Evolutionary conservation across 805 yeast species (phyloP).

Genomic region (Nakazawaea peltata): DNA sequence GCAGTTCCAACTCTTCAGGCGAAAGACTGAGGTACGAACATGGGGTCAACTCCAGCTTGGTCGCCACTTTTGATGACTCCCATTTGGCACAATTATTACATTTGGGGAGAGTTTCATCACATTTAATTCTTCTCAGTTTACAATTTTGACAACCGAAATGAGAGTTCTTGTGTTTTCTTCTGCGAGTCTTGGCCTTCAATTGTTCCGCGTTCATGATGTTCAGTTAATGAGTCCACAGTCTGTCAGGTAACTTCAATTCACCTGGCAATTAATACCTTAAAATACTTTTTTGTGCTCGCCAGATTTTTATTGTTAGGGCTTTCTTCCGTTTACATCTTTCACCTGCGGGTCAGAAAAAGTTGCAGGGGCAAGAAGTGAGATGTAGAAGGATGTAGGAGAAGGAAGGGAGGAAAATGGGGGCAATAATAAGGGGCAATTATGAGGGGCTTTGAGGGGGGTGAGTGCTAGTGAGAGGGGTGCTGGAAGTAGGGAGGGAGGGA

Average conservation of each 20-base stretch:
- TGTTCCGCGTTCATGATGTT: too few relatives aligned
- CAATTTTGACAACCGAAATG: slow-evolving; percentile 72
- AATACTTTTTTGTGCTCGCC: too few relatives aligned
- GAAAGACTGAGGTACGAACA: slow-evolving; percentile 5
- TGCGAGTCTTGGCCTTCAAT: slow-evolving; percentile 29
- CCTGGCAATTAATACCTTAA: too few relatives aligned
- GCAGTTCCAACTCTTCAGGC: neutral
- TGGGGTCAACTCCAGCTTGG: neutral
- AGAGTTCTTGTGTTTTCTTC: slow-evolving; percentile 60
- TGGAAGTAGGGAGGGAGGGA: neutral
- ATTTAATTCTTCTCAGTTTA: slow-evolving; percentile 53
- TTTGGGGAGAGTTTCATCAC: slow-evolving; percentile 55
- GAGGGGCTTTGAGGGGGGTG: neutral
- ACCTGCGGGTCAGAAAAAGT: neutral
- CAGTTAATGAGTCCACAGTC: too few relatives aligned
- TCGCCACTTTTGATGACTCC: neutral
- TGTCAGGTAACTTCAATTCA: too few relatives aligned
- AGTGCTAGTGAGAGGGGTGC: neutral
- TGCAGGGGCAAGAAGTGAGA: neutral
- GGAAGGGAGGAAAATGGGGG: too few relatives aligned
- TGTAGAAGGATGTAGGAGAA: too few relatives aligned
- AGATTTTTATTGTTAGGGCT: neutral
- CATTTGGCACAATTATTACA: slow-evolving; percentile 45
- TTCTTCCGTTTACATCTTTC: neutral
- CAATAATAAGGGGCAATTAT: too few relatives aligned